These are phyloP conservation scores for Phialemonium atrogriseum DNA, from an alignment of 2,329 filamentous ascomycete species.

Conservation along the genomic window DNA sequence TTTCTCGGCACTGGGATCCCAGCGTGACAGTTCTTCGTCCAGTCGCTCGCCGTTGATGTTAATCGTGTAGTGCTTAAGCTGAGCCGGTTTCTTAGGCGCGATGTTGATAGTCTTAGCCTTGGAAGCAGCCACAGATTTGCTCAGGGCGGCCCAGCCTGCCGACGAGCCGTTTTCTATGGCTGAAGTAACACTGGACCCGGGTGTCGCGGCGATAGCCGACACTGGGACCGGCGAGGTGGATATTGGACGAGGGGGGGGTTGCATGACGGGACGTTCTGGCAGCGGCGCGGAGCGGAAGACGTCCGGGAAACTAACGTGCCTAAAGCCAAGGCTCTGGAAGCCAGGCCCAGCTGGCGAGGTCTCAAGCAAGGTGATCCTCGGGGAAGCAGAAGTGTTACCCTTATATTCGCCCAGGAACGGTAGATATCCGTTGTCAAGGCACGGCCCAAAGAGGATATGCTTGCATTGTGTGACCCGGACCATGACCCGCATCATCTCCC, in stretches of 20 bases:
- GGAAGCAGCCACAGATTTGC: conserved; percentile 6
- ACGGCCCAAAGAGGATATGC: conserved; percentile 23
- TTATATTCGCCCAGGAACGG: conserved; percentile 23
- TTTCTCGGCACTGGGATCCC: conserved; percentile 9
- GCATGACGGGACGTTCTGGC: conserved; percentile 5
- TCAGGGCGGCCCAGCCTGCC: conserved; percentile 14
- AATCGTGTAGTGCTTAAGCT: conserved; percentile 17
- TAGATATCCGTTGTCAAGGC: conserved; percentile 26
- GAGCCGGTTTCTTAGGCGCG: conserved; percentile 12
- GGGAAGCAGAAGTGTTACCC: conserved; percentile 13
- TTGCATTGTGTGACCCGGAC: conserved; percentile 21
- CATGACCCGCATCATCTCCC: conserved; percentile 25
- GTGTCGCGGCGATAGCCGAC: not conserved
- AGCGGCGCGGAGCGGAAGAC: conserved; percentile 23
- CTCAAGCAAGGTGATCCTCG: conserved; percentile 22
- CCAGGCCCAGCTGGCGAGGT: conserved; percentile 21
- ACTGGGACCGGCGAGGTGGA: not conserved
- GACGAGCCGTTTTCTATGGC: not conserved
- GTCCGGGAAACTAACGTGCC: conserved; percentile 15
- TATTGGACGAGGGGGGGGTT: not conserved
- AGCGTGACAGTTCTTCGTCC: conserved; percentile 18
- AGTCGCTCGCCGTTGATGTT: conserved; percentile 22
- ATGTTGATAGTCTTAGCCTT: conserved; percentile 18
- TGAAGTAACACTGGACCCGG: too few relatives aligned
- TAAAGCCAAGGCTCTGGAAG: conserved; percentile 20